Evolutionary conservation across 345 rosid genomes (phyloP).

Genomic region (Eucalyptus microcorys): DNA sequence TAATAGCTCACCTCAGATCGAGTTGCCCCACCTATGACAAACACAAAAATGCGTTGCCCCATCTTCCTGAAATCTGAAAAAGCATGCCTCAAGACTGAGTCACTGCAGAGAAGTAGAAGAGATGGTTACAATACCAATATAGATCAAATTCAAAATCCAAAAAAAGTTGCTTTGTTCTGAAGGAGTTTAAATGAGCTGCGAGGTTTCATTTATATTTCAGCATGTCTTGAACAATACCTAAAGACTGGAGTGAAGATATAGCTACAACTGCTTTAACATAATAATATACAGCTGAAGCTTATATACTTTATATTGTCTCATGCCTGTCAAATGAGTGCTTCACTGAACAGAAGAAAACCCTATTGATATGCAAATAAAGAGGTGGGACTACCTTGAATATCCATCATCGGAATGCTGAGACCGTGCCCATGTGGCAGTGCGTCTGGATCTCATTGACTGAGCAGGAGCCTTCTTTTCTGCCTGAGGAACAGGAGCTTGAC

Average conservation of each 20-base stretch:
- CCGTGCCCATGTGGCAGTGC: conserved; percentile 79
- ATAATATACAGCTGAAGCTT: neutral
- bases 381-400: conserved; percentile 43
- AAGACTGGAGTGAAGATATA: neutral
- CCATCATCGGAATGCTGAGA: conserved; percentile 72
- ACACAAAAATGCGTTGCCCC: conserved; percentile 83
- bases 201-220: neutral
- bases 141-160: neutral
- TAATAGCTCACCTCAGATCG: conserved; percentile 66
- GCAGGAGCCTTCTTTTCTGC: conserved; percentile 59
- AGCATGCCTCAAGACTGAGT: conserved; percentile 49
- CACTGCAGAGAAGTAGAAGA: conserved; percentile 12
- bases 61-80: conserved; percentile 50
- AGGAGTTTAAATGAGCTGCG: neutral
- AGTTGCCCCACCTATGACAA: conserved; percentile 92
- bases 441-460: conserved; percentile 81
- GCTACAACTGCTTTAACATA: neutral
- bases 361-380: neutral
- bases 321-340: neutral
- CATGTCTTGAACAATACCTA: neutral
- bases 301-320: neutral
- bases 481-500: conserved; percentile 15
- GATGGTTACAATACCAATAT: neutral
- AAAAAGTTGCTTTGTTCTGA: neutral
- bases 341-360: neutral